These are phyloP conservation scores for Solanum hybrid DNA, from an alignment of 305 asterid species.

Conservation along the genomic window DNA sequence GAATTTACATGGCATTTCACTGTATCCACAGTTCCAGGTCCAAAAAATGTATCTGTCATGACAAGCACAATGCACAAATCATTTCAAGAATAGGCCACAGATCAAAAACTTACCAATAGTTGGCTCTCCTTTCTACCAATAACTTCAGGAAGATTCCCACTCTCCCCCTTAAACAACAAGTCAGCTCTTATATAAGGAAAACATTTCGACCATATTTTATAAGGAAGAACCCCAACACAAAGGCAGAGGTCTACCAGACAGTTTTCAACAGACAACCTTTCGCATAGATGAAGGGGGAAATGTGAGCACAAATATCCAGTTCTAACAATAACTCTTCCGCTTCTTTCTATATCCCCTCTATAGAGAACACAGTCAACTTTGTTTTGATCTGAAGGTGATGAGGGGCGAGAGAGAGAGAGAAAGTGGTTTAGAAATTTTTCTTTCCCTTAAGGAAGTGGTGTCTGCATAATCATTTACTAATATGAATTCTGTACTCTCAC, in stretches of 20 bases:
- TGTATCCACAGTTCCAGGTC: slow-evolving; percentile 32
- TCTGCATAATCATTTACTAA: neutral
- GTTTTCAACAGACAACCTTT: neutral
- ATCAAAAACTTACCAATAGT: neutral
- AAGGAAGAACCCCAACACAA: neutral
- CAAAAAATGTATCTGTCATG: slow-evolving; percentile 32
- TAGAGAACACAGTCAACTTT: neutral
- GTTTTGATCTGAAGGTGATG: neutral
- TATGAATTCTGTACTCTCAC: neutral
- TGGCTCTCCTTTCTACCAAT: neutral
- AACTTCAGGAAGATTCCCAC: neutral
- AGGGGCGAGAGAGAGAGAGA: neutral
- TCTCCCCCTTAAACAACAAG: neutral
- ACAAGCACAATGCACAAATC: neutral
- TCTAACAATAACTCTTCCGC: neutral
- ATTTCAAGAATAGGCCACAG: neutral
- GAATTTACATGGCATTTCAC: slow-evolving; percentile 34
- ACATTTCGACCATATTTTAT: neutral
- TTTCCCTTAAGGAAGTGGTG: neutral
- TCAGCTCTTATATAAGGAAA: neutral
- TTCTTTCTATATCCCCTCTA: neutral
- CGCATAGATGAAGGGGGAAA: neutral
- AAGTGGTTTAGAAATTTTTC: neutral
- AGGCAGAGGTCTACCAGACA: neutral
- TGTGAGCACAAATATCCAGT: neutral